These are phyloP conservation scores for Vanrija sp. DNA, from an alignment of 1,284 basidiomycete genomes.

Conservation along the genomic window DNA sequence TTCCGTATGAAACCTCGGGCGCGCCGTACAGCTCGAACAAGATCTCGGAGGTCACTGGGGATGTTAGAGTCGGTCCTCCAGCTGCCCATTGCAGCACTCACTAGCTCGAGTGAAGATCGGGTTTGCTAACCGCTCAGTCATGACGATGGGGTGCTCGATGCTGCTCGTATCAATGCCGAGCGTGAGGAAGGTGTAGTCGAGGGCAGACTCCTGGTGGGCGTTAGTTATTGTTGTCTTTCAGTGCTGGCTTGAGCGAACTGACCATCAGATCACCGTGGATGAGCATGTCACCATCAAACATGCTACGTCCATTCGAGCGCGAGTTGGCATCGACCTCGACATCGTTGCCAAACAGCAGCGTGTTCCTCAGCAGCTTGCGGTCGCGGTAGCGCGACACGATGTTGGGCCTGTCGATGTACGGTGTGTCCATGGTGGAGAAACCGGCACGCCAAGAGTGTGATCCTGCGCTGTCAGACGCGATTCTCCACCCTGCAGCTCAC, in stretches of 20 bases:
- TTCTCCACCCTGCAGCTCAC: slow-evolving; percentile 25
- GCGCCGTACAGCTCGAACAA: slow-evolving; percentile 92
- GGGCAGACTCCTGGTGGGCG: slow-evolving; percentile 73
- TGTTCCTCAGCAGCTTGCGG: slow-evolving; percentile 69
- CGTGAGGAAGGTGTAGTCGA: slow-evolving; percentile 87
- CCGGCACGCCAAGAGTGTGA: slow-evolving; percentile 83
- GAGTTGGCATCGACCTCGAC: slow-evolving; percentile 78
- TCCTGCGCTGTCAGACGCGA: slow-evolving; percentile 46
- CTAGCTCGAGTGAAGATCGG: slow-evolving; percentile 82
- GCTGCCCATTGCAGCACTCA: slow-evolving; percentile 51
- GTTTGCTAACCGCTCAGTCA: slow-evolving; percentile 88
- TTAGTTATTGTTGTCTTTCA: not conserved
- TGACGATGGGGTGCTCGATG: slow-evolving; percentile 86
- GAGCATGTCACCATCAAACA: slow-evolving; percentile 87
- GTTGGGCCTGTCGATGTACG: slow-evolving; percentile 62
- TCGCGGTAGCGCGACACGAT: slow-evolving; percentile 82
- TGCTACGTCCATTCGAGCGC: slow-evolving; percentile 67
- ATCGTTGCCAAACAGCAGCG: slow-evolving; percentile 78
- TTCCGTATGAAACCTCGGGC: slow-evolving; percentile 79
- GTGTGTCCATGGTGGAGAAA: slow-evolving; percentile 57
- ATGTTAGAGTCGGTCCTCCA: not conserved
- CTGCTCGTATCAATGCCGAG: slow-evolving; percentile 74
- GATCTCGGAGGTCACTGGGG: slow-evolving; percentile 83
- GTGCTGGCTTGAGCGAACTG: slow-evolving; percentile 42
- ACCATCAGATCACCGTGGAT: slow-evolving; percentile 88